Conservation (phyloP, 73 alveolate species). For the Stentor roeselii region DNA sequence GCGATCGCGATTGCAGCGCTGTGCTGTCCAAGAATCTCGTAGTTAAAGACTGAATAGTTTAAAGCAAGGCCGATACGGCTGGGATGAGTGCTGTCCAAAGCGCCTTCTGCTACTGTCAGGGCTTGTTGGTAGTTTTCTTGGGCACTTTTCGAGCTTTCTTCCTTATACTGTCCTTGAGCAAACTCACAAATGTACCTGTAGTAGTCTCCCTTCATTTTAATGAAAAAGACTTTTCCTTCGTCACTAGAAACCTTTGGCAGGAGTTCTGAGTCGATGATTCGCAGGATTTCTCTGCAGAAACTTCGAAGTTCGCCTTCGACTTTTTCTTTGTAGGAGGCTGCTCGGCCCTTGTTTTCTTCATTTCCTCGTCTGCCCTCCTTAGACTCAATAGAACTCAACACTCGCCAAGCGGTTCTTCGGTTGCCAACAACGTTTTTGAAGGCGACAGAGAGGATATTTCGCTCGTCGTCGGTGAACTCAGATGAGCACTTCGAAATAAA, state of each 20-base stretch:
- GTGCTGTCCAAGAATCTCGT: constrained; percentile 51
- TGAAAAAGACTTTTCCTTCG: constrained; percentile 65
- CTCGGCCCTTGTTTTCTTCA: constrained; percentile 55
- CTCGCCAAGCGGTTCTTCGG: constrained; percentile 71
- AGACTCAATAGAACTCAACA: constrained; percentile 46
- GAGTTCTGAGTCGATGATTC: constrained; percentile 48
- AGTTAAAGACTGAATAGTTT: constrained; percentile 67
- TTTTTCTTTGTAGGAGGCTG: constrained; percentile 48
- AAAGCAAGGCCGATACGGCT: constrained; percentile 62
- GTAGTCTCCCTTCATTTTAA: constrained; percentile 78
- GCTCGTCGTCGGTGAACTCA: constrained; percentile 63
- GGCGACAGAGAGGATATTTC: constrained; percentile 64
- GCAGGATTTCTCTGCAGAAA: constrained; percentile 52
- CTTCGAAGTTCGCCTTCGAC: constrained; percentile 59
- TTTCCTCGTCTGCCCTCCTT: constrained; percentile 66
- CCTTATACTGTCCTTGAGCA: too few relatives aligned
- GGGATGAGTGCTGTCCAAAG: constrained; percentile 48
- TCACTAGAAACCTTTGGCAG: constrained; percentile 42
- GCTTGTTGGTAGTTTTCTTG: constrained; percentile 40
- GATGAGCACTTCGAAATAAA: constrained; percentile 38
- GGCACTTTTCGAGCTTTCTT: too few relatives aligned
- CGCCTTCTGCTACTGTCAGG: constrained; percentile 34
- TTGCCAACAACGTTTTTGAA: constrained; percentile 64
- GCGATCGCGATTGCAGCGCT: constrained; percentile 71
- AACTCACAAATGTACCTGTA: constrained; percentile 65